phyloP scores from a whole-genome alignment of 2,329 filamentous ascomycete species.

The Monilinia polystroma region DNA sequence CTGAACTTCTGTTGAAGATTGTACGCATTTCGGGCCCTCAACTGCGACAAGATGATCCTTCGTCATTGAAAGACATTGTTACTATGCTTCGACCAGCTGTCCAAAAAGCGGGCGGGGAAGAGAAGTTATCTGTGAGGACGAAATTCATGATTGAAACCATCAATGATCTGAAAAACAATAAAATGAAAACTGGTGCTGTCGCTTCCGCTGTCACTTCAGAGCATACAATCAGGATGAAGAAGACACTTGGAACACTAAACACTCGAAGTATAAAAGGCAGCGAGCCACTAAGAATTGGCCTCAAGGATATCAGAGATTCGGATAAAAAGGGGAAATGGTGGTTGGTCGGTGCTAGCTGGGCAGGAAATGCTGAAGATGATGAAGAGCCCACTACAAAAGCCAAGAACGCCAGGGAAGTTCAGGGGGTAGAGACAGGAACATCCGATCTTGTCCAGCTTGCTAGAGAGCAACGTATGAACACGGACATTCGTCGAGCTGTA shows the following conservation, averaged over 20 bases:
- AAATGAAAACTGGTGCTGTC: slow-evolving; percentile 70
- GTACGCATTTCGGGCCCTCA: slow-evolving; percentile 80
- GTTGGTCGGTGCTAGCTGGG: slow-evolving; percentile 94
- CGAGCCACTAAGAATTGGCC: slow-evolving; percentile 77
- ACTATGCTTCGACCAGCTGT: slow-evolving; percentile 72
- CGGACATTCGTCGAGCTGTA: slow-evolving; percentile 59
- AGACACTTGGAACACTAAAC: slow-evolving; percentile 77
- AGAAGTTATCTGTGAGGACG: slow-evolving; percentile 77
- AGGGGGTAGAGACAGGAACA: slow-evolving; percentile 37
- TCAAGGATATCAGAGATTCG: slow-evolving; percentile 78
- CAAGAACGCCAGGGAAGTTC: slow-evolving; percentile 31
- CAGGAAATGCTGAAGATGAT: slow-evolving; percentile 43
- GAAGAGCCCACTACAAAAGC: slow-evolving; percentile 34
- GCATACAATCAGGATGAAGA: slow-evolving; percentile 85
- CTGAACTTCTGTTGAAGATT: slow-evolving; percentile 81
- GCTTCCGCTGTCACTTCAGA: slow-evolving; percentile 74
- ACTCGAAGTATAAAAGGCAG: slow-evolving; percentile 65
- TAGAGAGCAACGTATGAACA: slow-evolving; percentile 42
- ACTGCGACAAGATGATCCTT: slow-evolving; percentile 83
- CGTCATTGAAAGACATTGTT: slow-evolving; percentile 85
- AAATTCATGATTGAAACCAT: slow-evolving; percentile 98
- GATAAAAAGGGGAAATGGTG: slow-evolving; percentile 96
- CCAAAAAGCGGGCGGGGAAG: slow-evolving; percentile 65
- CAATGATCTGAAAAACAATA: slow-evolving; percentile 91
- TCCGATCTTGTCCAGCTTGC: slow-evolving; percentile 41